These are phyloP conservation scores for Xylaria hypoxylon DNA, from an alignment of 2,329 filamentous ascomycete genomes.

Conservation along the genomic window DNA sequence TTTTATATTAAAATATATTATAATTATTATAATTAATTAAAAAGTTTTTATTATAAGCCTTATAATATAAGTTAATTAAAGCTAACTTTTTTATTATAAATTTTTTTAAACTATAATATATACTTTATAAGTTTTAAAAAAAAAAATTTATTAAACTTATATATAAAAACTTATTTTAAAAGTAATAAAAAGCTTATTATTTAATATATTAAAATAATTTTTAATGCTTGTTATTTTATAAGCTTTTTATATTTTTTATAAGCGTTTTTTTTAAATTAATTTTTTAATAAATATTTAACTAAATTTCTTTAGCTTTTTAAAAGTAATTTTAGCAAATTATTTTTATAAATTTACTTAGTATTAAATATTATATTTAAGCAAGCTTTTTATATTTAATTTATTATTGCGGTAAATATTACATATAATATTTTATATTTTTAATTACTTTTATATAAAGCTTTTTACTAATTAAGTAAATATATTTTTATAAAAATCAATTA, in stretches of 20 bases:
- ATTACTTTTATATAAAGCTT: slow-evolving; percentile 4
- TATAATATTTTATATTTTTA: slow-evolving; percentile 4
- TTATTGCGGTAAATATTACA: not conserved
- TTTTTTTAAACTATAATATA: not conserved
- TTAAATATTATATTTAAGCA: not conserved
- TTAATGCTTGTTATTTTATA: not conserved
- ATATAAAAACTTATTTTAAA: slow-evolving; percentile 8
- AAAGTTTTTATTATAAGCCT: not conserved
- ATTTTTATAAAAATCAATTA: not conserved
- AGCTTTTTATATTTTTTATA: not conserved
- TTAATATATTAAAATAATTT: not conserved
- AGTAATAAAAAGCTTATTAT: not conserved
- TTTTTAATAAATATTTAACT: not conserved
- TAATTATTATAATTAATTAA: not conserved
- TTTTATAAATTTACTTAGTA: not conserved
- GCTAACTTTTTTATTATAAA: not conserved
- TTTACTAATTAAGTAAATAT: slow-evolving; percentile 4
- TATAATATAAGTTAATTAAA: slow-evolving; percentile 2
- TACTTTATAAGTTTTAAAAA: not conserved
- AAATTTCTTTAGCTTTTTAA: not conserved
- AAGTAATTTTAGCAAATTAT: not conserved
- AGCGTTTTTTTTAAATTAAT: not conserved
- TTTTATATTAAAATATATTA: not conserved
- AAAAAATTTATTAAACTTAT: slow-evolving; percentile 14
- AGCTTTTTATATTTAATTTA: slow-evolving; percentile 11